phyloP scores from a whole-genome alignment of 305 asterid genomes.

The Fraxinus sp. region DNA sequence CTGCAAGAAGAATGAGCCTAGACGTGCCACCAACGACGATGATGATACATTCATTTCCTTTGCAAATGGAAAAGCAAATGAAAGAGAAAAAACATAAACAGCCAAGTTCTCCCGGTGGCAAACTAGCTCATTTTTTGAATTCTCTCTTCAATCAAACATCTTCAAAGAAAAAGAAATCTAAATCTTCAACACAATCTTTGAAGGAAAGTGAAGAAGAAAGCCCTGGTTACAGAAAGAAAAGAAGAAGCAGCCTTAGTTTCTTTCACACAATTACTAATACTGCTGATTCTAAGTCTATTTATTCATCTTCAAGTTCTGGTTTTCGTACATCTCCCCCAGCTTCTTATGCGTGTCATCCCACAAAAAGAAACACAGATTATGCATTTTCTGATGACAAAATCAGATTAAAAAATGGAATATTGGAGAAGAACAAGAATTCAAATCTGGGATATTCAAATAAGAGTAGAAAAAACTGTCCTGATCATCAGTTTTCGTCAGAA shows the following conservation, averaged over 20 bases:
- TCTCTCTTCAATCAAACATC: conserved; percentile 46
- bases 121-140: conserved; percentile 46
- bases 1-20: conserved; percentile 38
- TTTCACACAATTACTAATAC: conserved; percentile 30
- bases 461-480: conserved; percentile 25
- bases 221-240: neutral
- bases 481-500: conserved; percentile 21
- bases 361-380: conserved; percentile 29
- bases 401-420: conserved; percentile 18
- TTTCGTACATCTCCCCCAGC: conserved; percentile 47
- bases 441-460: conserved; percentile 19
- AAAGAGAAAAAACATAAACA: conserved; percentile 34
- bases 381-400: conserved; percentile 22
- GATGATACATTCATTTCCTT: conserved; percentile 20
- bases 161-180: conserved; percentile 42
- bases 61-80: conserved; percentile 32
- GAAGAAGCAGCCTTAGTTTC: conserved; percentile 73
- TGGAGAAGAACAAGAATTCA: conserved; percentile 12
- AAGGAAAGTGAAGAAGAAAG: conserved; percentile 38
- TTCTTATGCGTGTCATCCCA: conserved; percentile 38
- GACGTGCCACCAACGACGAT: conserved; percentile 31
- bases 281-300: conserved; percentile 26
- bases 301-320: conserved; percentile 38
- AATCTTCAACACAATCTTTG: conserved; percentile 22
- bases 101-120: conserved; percentile 58